Base-by-base conservation (phyloP, 139 green algal species). In the Picochlorum sp. region DNA sequence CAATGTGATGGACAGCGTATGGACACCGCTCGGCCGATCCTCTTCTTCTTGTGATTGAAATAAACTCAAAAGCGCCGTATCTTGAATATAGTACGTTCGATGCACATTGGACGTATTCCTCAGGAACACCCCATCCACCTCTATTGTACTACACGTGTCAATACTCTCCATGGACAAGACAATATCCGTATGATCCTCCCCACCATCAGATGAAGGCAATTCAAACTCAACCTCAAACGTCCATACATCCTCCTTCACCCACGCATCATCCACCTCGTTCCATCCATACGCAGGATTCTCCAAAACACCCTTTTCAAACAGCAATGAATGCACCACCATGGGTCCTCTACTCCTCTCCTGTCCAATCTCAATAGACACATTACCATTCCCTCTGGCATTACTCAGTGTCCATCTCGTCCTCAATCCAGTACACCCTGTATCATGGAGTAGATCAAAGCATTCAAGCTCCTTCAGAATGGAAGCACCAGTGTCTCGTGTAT, bases 221-320 rank as follows among this genome's bases (percentile, higher is more conserved):
- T 71, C n/a, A 16, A 87, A 86, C 1, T 5, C 10, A 3, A 62
- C 64, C 8, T 45, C 47, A n/a, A 83, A 81, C 1, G 69, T 85
- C 83, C 83, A 90, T 3, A 52, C 78, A 60, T 90, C 77, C 44
- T 76, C 38, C 1, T 77, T 63, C 18, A 76, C 71, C 82, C 82
- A 90, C 0, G 69, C 65, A 18, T 71, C 59, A 10, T 79, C 60
- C 14, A 70, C 49, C 59, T 90, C 83, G 18, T 81, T 79, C 58
- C 76, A 90, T 34, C 83, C 85, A 71, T 30, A 47, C 32, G 28
- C 23, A 24, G 49, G 49, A 56, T 20, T 30, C 16, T 51, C 32
- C 2, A 74, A 13, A 0, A 74, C n/a, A 11, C 68, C 68, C 1
- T 28, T 37, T 15, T 20, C 7, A 0, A 60, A 38, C 10, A 74